A percentile compares a stretch with the other conserved stretches of the same genome.
phyloP scores from a whole-genome alignment of 306 rosid species.

The Rosa multiflora region DNA sequence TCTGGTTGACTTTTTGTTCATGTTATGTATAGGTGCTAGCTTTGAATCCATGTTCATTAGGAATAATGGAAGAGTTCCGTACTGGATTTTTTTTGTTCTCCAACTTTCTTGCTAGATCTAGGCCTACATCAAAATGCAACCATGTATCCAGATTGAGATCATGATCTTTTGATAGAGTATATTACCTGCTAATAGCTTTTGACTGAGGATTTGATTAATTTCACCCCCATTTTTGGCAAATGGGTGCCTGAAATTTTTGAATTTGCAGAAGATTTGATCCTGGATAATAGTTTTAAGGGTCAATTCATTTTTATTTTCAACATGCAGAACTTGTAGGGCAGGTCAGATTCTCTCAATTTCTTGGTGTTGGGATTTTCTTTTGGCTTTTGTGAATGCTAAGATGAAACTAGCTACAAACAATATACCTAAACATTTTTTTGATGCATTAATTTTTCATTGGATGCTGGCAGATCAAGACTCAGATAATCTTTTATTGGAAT shows the following conservation, averaged over 20 bases:
- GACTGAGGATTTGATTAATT: neutral
- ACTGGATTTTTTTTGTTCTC: neutral
- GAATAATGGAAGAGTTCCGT: neutral
- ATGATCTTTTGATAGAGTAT: neutral
- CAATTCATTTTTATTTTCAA: neutral
- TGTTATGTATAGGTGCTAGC: neutral
- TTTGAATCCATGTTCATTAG: neutral
- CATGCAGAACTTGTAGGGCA: neutral
- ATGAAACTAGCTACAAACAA: neutral
- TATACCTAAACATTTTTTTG: neutral
- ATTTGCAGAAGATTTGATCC: neutral
- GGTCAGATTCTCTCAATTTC: neutral
- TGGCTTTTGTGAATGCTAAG: neutral
- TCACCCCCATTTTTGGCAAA: neutral
- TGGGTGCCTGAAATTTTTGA: neutral
- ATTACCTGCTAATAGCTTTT: no score
- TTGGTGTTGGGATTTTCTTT: neutral
- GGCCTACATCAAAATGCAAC: neutral
- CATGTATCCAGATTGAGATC: neutral
- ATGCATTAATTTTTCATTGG: constrained; percentile 12
- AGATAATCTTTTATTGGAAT: neutral
- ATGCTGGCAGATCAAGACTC: constrained; percentile 31
- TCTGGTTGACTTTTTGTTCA: constrained; percentile 9
- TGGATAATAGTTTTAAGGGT: neutral
- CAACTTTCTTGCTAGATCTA: neutral